Conservation (phyloP, 1,139 yeast species). For the Blastobotrys apis region DNA sequence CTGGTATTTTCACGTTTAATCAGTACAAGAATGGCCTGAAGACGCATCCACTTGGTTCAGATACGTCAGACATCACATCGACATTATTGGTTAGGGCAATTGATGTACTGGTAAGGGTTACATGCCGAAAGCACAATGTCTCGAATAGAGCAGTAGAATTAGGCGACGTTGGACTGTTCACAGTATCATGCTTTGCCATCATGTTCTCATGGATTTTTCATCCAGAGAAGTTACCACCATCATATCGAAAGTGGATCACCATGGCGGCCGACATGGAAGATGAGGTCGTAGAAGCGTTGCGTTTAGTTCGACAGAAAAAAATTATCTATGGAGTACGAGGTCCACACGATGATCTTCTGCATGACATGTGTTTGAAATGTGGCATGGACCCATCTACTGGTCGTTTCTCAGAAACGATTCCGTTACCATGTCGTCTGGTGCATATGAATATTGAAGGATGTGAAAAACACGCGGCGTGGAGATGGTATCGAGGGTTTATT, state of each 20-base stretch:
- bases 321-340: slow-evolving; percentile 34
- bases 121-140: slow-evolving; percentile 13
- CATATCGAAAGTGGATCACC: slow-evolving; percentile 43
- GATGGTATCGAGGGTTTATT: slow-evolving; percentile 38
- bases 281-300: slow-evolving; percentile 36
- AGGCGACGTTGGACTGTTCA: slow-evolving; percentile 29
- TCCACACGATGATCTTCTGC: slow-evolving; percentile 29
- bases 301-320: slow-evolving; percentile 30
- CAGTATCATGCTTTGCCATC: slow-evolving; percentile 30
- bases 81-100: slow-evolving; percentile 26
- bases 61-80: slow-evolving; percentile 27
- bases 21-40: slow-evolving; percentile 18
- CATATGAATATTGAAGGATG: slow-evolving; percentile 39
- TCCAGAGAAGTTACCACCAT: slow-evolving; percentile 38
- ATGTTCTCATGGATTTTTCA: slow-evolving; percentile 43
- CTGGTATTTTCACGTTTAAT: slow-evolving; percentile 19
- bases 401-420: slow-evolving; percentile 30
- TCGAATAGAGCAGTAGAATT: slow-evolving; percentile 23
- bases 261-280: slow-evolving; percentile 42
- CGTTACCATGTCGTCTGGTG: slow-evolving; percentile 40
- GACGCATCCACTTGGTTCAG: slow-evolving; percentile 16
- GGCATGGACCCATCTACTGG: slow-evolving; percentile 32
- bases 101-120: slow-evolving; percentile 22
- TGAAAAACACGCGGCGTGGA: slow-evolving; percentile 38
- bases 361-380: slow-evolving; percentile 29